Evolutionary conservation across 2,329 filamentous ascomycete genomes (phyloP).

Genomic region (Cercospora citrullina): DNA sequence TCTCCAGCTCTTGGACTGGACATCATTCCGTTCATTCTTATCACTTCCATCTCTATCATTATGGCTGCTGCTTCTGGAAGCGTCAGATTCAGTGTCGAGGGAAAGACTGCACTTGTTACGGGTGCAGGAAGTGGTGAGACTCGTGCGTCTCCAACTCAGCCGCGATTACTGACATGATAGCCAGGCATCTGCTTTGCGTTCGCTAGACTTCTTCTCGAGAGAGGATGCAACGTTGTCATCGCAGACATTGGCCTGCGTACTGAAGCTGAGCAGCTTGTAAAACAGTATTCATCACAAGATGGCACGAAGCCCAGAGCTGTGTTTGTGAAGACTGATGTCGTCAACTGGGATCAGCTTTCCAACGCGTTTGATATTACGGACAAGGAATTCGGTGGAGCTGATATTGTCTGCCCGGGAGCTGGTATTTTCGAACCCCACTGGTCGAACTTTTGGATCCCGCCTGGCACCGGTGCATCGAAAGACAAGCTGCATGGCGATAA

Average conservation of each 20-base stretch:
- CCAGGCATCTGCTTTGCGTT: slow-evolving; percentile 52
- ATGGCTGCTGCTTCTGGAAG: slow-evolving; percentile 30
- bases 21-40: not conserved
- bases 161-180: not conserved
- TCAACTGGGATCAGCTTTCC: slow-evolving; percentile 52
- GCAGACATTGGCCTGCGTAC: slow-evolving; percentile 51
- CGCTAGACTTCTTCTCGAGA: slow-evolving; percentile 46
- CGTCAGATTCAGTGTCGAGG: slow-evolving; percentile 42
- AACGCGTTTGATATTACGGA: slow-evolving; percentile 53
- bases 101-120: slow-evolving; percentile 52
- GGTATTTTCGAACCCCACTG: slow-evolving; percentile 52
- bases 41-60: not conserved
- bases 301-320: slow-evolving; percentile 40
- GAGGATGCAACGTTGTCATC: slow-evolving; percentile 51
- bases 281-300: slow-evolving; percentile 36
- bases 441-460: slow-evolving; percentile 53
- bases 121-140: slow-evolving; percentile 47
- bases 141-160: not conserved
- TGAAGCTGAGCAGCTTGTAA: slow-evolving; percentile 48
- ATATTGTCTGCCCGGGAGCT: slow-evolving; percentile 53
- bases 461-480: slow-evolving; percentile 40
- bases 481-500: slow-evolving; percentile 37
- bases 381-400: slow-evolving; percentile 48
- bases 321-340: slow-evolving; percentile 51
- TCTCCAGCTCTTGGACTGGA: not conserved